These are phyloP conservation scores for Hygrocybe punicea DNA, from an alignment of 768 basidiomycete species.

Conservation along the genomic window DNA sequence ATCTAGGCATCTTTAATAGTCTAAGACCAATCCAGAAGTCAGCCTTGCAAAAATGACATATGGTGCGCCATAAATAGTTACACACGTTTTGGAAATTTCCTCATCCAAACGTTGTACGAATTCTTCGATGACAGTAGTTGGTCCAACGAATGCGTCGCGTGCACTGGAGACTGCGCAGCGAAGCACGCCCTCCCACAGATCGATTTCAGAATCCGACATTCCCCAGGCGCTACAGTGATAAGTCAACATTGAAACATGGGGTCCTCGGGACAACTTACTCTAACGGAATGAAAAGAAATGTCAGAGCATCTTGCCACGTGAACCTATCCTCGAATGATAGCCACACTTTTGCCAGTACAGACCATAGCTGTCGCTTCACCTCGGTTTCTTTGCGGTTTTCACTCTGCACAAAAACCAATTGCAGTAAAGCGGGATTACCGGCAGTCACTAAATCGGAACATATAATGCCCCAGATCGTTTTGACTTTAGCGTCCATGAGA, in stretches of 20 bases:
- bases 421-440: slow-evolving; percentile 40
- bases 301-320: slow-evolving; percentile 41
- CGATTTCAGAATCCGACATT: slow-evolving; percentile 41
- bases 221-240: slow-evolving; percentile 41
- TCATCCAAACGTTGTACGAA: slow-evolving; percentile 28
- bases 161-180: slow-evolving; percentile 29
- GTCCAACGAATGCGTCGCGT: slow-evolving; percentile 9
- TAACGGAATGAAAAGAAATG: slow-evolving; percentile 48
- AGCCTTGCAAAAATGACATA: neutral
- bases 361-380: slow-evolving; percentile 49
- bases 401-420: slow-evolving; percentile 29
- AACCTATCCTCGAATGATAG: slow-evolving; percentile 21
- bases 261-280: slow-evolving; percentile 33
- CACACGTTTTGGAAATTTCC: slow-evolving; percentile 7
- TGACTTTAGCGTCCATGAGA: slow-evolving; percentile 39
- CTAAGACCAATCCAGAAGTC: slow-evolving; percentile 15
- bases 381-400: slow-evolving; percentile 29
- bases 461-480: slow-evolving; percentile 45
- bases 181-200: slow-evolving; percentile 43
- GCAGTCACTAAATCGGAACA: slow-evolving; percentile 47
- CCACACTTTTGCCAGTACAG: slow-evolving; percentile 37
- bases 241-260: slow-evolving; percentile 1
- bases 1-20: slow-evolving; percentile 20
- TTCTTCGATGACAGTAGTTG: slow-evolving; percentile 25
- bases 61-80: neutral